A percentile compares a stretch with the other conserved stretches of the same genome.
These are phyloP conservation scores for Neonectria faginata DNA, from an alignment of 2,329 filamentous ascomycete species.

Conservation along the genomic window DNA sequence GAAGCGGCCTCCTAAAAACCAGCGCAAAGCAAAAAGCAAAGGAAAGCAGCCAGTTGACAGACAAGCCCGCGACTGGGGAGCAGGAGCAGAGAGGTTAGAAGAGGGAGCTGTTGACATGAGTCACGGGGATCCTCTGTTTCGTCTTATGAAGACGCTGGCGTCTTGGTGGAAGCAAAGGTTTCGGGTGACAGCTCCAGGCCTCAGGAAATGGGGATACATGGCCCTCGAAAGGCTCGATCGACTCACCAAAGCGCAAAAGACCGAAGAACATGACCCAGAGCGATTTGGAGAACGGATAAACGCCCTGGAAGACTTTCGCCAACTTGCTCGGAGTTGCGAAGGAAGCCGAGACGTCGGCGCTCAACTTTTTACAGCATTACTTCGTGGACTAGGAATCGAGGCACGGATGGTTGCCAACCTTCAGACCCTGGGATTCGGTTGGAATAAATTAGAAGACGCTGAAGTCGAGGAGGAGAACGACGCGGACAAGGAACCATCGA, in stretches of 20 bases:
- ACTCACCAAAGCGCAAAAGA: conserved; percentile 77
- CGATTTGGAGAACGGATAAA: conserved; percentile 81
- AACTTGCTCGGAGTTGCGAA: conserved; percentile 74
- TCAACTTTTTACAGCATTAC: conserved; percentile 87
- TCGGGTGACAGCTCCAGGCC: conserved; percentile 77
- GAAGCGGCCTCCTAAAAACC: conserved; percentile 41
- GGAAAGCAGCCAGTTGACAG: conserved; percentile 53
- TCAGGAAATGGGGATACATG: conserved; percentile 93
- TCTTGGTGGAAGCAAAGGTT: conserved; percentile 92
- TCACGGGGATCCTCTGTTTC: conserved; percentile 82
- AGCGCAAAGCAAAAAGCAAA: conserved; percentile 54
- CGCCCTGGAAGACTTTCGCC: conserved; percentile 75
- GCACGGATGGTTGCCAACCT: conserved; percentile 85
- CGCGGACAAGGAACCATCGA: conserved; percentile 4
- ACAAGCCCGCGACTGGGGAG: conserved; percentile 73
- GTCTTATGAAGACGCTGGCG: conserved; percentile 79
- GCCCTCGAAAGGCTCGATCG: conserved; percentile 78
- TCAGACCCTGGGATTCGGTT: conserved; percentile 90
- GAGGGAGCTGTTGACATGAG: conserved; percentile 80
- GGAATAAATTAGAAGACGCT: conserved; percentile 87
- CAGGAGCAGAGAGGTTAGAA: conserved; percentile 75
- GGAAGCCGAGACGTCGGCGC: conserved; percentile 90
- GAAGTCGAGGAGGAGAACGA: conserved; percentile 58
- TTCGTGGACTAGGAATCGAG: conserved; percentile 85
- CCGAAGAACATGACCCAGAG: conserved; percentile 69